Evolutionary conservation across 495 filamentous ascomycete species (phyloP), one percentile per base, ranked within the genome.

Genomic region (Penicillium robsamsonii): DNA sequence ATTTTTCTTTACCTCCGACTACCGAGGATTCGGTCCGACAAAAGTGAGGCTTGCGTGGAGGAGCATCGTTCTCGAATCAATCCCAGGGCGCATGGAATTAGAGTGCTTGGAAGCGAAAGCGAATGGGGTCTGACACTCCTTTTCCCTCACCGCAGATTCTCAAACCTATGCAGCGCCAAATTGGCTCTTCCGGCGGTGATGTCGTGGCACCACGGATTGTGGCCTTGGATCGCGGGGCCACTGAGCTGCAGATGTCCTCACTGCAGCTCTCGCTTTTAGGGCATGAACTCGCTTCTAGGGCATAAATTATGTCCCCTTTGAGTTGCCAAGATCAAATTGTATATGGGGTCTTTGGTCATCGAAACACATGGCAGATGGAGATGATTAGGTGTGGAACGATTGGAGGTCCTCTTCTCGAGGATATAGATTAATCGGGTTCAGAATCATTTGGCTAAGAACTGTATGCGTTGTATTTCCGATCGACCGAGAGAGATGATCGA

Each of bases 191-290:
- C 58, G 63, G 65, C 64, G 61, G 55, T 66, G 66, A 66, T 75
- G 70, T 71, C 71, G 71, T 75, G 72, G 72, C 72, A 69, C 72
- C 70, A 75, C 37, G 72, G 61, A 65, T 53, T 46, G 42, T 44
- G n/a, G 42, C 42, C 33, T 38, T 47, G 20, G 33, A 25, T 52
- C 53, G 60, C 47, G 61, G 58, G 59, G 60, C 58, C 62, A 51
- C 60, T 55, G 40, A 58, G 50, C 47, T 64, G 58, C 59, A 65
- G 59, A 53, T 47, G 25, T 27, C 4, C 25, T 27, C 25, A 27
- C 56, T 67, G 65, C 65, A 65, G 49, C 56, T 54, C 37, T 42
- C 59, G 48, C 46, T 65, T 62, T 63, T 57, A 22, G 62, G 62
- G 50, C 27, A 45, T 45, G 12, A 13, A 31, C 37, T 42, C 59